Base-by-base conservation (phyloP, 2,329 filamentous ascomycete genomes). In the Colletotrichum caudatum region DNA sequence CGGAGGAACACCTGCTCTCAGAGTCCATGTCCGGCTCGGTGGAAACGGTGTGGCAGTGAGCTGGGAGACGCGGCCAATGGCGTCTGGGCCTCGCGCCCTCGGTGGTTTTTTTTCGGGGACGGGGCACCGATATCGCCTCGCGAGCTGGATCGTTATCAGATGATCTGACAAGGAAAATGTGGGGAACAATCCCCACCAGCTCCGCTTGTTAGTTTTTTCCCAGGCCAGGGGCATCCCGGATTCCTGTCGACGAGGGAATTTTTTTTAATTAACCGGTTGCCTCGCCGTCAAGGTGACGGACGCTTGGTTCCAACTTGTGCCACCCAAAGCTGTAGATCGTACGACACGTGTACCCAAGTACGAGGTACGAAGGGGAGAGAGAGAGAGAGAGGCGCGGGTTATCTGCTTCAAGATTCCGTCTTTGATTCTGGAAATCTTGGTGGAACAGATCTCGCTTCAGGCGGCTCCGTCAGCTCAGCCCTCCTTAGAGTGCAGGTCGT, bases 161-260 rank as follows among this genome's bases (percentile, higher is more conserved):
- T 71, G 68, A 68, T 71, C 68, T 71, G 68, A 68, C 64, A 71
- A 68, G 68, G 57, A 54, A 39, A 23, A 4, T 37, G 51, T 71
- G 68, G 68, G 9, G 57, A n/a, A 2, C 2, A 5, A 20, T 46
- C 68, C 68, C 62, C 58, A 33, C 2, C 5, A n/a, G 51, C 53
- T 58, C 64, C 64, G 53, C 63, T 63, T 71, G 37, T 26, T 58
- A 16, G 33, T 16, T 29, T 18, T 48, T 14, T 39, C 4, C 11
- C 35, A 18, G 26, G 57, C 20, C 41, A 57, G 37, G 68, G 64
- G 16, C n/a, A 26, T 37, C 58, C 64, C 48, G 44, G 63, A 7
- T n/a, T n/a, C 16, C 33, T 48, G 44, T 11, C 2, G 23, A 18
- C 50, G 37, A 58, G 46, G 33, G 26, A 68, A 62, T 51, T 46